Conservation (phyloP, 192 early-diverging fungal species). For the Pilobolus umbonatus region DNA sequence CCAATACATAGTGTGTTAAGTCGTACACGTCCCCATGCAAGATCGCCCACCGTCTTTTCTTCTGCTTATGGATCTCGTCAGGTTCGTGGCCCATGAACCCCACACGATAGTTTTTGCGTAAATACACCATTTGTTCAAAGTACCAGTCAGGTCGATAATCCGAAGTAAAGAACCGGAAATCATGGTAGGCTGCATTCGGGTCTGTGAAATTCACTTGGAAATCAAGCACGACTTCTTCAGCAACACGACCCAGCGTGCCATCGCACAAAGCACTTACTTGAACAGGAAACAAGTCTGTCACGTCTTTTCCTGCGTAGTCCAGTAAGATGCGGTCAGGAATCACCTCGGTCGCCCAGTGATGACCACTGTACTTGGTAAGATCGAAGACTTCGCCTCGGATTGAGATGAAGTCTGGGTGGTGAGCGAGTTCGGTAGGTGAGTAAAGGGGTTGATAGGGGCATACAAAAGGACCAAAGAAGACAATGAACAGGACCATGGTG, state of each 20-base stretch:
- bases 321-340: conserved; percentile 29
- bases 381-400: conserved; percentile 84
- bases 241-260: conserved; percentile 48
- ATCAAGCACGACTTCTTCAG: conserved; percentile 46
- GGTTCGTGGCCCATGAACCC: conserved; percentile 68
- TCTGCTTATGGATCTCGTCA: conserved; percentile 50
- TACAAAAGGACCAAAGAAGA: conserved; percentile 65
- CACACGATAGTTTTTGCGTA: conserved; percentile 60
- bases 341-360: conserved; percentile 47
- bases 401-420: conserved; percentile 43
- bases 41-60: conserved; percentile 53
- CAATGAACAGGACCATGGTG: conserved; percentile 86
- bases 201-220: conserved; percentile 45
- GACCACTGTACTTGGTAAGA: conserved; percentile 57
- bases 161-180: conserved; percentile 68
- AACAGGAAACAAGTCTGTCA: conserved; percentile 66
- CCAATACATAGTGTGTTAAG: conserved; percentile 62
- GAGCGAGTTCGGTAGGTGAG: conserved; percentile 52
- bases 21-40: conserved; percentile 73
- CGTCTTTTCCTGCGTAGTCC: conserved; percentile 56
- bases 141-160: conserved; percentile 68
- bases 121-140: conserved; percentile 57
- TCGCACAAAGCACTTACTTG: conserved; percentile 66
- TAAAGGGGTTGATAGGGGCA: conserved; percentile 75
- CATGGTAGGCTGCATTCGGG: conserved; percentile 57